Conservation (phyloP, 148 eudicot genomes). For the Salicornia ramosissima region DNA sequence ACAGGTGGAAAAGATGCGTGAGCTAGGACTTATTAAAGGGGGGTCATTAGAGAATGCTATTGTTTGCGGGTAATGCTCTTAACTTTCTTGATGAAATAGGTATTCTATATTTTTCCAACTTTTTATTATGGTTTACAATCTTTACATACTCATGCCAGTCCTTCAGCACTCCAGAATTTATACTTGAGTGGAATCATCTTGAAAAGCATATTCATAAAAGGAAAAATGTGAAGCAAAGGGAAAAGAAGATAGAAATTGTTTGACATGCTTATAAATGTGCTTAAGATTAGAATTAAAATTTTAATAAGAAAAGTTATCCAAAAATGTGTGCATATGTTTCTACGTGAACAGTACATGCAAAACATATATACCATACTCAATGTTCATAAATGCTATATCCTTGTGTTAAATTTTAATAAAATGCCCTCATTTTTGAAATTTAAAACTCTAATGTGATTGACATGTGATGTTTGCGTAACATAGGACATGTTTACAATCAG, state of each 20-base stretch:
- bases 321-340: not conserved
- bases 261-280: not conserved
- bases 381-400: not conserved
- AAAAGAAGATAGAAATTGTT: not conserved
- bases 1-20: constrained; percentile 78
- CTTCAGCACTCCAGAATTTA: not conserved
- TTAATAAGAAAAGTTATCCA: too few species aligned
- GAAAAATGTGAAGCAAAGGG: too few species aligned
- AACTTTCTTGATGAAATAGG: not conserved
- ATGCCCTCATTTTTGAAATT: not conserved
- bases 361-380: too few species aligned
- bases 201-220: not conserved
- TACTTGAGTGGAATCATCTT: not conserved
- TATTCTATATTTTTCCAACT: not conserved
- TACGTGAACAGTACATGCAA: not conserved
- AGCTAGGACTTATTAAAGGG: constrained; percentile 76
- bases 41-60: constrained; percentile 86
- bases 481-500: not conserved
- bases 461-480: too few species aligned
- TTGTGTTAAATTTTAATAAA: too few species aligned
- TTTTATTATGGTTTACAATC: not conserved
- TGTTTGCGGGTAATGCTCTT: constrained; percentile 64
- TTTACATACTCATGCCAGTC: not conserved
- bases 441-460: not conserved
- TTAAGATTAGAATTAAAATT: not conserved